These are phyloP conservation scores for Chaetomium fimeti DNA, from an alignment of 495 filamentous ascomycete species.

Conservation along the genomic window DNA sequence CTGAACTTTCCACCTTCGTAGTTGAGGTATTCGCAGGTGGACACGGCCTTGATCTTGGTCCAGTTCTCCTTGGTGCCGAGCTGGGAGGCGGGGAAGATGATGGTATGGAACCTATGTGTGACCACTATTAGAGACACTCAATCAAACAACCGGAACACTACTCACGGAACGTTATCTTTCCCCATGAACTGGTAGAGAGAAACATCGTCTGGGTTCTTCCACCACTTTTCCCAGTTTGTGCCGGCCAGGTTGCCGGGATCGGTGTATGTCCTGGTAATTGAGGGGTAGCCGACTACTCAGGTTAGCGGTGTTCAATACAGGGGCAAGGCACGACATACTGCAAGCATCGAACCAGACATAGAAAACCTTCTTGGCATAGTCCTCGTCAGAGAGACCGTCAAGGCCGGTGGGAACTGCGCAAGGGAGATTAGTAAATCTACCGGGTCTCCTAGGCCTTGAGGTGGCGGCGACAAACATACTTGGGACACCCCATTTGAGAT, in stretches of 20 bases:
- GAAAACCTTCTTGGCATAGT: constrained; percentile 77
- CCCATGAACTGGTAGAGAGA: constrained; percentile 96
- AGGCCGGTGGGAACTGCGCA: constrained; percentile 33
- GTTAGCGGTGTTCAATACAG: constrained; percentile 1
- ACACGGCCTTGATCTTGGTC: constrained; percentile 88
- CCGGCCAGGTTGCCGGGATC: constrained; percentile 37
- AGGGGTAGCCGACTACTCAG: constrained; percentile 73
- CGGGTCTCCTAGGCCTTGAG: neutral
- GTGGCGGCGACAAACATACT: constrained; percentile 49
- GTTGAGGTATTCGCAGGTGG: constrained; percentile 92
- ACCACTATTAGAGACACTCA: neutral
- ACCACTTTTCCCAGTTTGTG: constrained; percentile 87
- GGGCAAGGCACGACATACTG: constrained; percentile 36
- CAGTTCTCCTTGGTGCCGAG: constrained; percentile 78
- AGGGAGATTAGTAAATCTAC: constrained; percentile 3
- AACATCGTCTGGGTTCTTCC: constrained; percentile 85
- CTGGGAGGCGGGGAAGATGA: constrained; percentile 88
- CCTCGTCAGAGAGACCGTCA: constrained; percentile 29
- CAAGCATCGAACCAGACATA: constrained; percentile 99
- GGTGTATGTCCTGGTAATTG: constrained; percentile 92
- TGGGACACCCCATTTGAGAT: constrained; percentile 81
- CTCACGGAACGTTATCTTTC: constrained; percentile 84
- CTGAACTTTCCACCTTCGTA: constrained; percentile 97
- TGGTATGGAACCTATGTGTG: constrained; percentile 64
- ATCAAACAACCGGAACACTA: neutral